A percentile compares a stretch with the other conserved stretches of the same genome.
Evolutionary conservation across 2,329 filamentous ascomycete genomes (phyloP).

Genomic region (Fusarium pseudoanthophilum): DNA sequence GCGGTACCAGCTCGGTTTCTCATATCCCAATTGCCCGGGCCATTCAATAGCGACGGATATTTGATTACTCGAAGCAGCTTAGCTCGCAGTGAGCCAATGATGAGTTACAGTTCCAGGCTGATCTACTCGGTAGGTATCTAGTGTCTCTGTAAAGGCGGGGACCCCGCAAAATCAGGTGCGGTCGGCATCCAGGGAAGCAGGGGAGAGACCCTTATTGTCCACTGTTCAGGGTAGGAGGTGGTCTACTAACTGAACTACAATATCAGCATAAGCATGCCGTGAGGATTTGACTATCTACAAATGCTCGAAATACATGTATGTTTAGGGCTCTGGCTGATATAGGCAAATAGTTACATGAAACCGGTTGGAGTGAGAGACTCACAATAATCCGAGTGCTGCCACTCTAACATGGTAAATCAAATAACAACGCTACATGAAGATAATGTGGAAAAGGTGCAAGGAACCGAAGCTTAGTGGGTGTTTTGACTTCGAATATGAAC

Average conservation of each 20-base stretch:
- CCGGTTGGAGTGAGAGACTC: not conserved
- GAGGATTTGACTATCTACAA: not conserved
- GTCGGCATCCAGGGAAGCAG: not conserved
- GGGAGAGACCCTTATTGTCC: not conserved
- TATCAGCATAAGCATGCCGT: not conserved
- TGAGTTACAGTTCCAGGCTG: conserved; percentile 23
- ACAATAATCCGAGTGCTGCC: not conserved
- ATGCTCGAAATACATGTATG: not conserved
- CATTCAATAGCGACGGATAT: conserved; percentile 7
- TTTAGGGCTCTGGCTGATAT: not conserved
- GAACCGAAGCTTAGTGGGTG: not conserved
- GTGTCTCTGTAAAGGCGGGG: conserved; percentile 29
- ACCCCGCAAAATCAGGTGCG: conserved; percentile 29
- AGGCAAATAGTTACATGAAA: not conserved
- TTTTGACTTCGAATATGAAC: not conserved
- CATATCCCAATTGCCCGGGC: conserved; percentile 30
- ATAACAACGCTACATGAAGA: not conserved
- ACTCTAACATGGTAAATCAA: not conserved
- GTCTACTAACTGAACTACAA: not conserved
- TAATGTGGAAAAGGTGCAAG: not conserved
- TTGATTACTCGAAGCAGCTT: conserved; percentile 23
- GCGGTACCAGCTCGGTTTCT: conserved; percentile 42
- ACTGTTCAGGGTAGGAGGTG: not conserved
- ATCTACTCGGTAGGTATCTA: not conserved
- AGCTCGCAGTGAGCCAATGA: conserved; percentile 31